phyloP scores from a whole-genome alignment of 2,329 filamentous ascomycete genomes.

The Whalleya microplaca region DNA sequence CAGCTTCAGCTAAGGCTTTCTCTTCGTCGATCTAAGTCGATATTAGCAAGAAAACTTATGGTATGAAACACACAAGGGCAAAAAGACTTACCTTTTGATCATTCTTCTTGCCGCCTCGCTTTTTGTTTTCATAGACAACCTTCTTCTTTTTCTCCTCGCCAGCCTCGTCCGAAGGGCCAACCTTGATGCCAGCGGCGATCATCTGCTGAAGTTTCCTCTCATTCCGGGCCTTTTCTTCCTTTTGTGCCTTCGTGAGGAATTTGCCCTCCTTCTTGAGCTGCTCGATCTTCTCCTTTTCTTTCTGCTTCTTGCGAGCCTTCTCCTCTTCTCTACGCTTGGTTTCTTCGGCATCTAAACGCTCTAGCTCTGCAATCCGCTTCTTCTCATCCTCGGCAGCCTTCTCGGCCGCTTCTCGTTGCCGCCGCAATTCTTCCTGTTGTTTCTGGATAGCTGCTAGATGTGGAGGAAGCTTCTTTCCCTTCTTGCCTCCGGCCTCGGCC shows the following conservation, averaged over 20 bases:
- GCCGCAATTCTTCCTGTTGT: slow-evolving; percentile 78
- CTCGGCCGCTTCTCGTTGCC: slow-evolving; percentile 66
- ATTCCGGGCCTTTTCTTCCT: slow-evolving; percentile 77
- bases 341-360: slow-evolving; percentile 69
- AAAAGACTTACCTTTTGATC: slow-evolving; percentile 53
- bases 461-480: slow-evolving; percentile 88
- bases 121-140: slow-evolving; percentile 72
- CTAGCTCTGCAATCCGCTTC: slow-evolving; percentile 66
- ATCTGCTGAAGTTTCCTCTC: slow-evolving; percentile 84
- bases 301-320: slow-evolving; percentile 79
- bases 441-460: slow-evolving; percentile 75
- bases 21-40: slow-evolving; percentile 69
- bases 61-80: background rate
- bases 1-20: slow-evolving; percentile 76
- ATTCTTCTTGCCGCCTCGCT: slow-evolving; percentile 67
- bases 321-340: slow-evolving; percentile 71
- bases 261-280: slow-evolving; percentile 88
- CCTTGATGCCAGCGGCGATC: slow-evolving; percentile 75
- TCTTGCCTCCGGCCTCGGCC: slow-evolving; percentile 60
- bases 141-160: slow-evolving; percentile 78
- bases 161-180: slow-evolving; percentile 61
- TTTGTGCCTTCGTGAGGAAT: slow-evolving; percentile 84
- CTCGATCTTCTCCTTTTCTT: slow-evolving; percentile 83
- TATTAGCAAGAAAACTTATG: slow-evolving; percentile 9
- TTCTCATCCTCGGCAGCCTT: slow-evolving; percentile 64